Percentiles rank a stretch among this genome's conserved stretches.
Conservation (phyloP, 495 filamentous ascomycete genomes). For the Lasiosphaeria miniovina region DNA sequence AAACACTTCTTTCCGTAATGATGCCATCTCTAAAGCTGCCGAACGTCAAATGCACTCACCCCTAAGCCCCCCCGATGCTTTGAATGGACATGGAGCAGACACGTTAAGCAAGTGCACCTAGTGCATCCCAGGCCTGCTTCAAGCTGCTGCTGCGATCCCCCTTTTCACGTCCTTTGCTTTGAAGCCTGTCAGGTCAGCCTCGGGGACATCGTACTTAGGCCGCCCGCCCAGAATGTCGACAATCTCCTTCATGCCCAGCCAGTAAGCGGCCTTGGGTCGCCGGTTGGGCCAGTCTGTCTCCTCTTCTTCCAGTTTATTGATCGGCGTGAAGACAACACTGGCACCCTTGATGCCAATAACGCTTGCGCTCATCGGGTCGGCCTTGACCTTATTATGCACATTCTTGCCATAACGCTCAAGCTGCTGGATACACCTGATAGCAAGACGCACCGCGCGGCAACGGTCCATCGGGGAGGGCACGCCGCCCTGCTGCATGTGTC, state of each 20-base stretch:
- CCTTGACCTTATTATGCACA: slow-evolving; percentile 62
- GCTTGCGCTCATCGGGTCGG: slow-evolving; percentile 64
- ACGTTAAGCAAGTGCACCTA: neutral
- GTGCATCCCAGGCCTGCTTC: neutral
- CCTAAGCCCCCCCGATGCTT: neutral
- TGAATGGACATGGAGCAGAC: neutral
- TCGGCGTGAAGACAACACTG: slow-evolving; percentile 77
- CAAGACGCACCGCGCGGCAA: slow-evolving; percentile 84
- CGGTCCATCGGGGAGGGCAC: slow-evolving; percentile 95
- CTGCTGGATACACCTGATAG: slow-evolving; percentile 87
- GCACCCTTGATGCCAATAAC: slow-evolving; percentile 94
- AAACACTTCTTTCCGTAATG: neutral
- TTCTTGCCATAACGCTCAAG: slow-evolving; percentile 72
- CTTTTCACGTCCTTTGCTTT: slow-evolving; percentile 55
- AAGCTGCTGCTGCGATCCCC: slow-evolving; percentile 31
- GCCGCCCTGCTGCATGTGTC: slow-evolving; percentile 95
- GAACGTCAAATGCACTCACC: neutral
- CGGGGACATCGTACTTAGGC: slow-evolving; percentile 44
- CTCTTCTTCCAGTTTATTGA: slow-evolving; percentile 69
- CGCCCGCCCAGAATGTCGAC: slow-evolving; percentile 84
- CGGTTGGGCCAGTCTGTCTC: slow-evolving; percentile 94
- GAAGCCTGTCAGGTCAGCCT: slow-evolving; percentile 42
- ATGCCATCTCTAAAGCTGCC: neutral
- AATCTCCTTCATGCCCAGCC: slow-evolving; percentile 74
- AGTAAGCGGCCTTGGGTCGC: slow-evolving; percentile 81